Conservation (phyloP, 2,329 filamentous ascomycete species). For the Hypoxylon sp. region DNA sequence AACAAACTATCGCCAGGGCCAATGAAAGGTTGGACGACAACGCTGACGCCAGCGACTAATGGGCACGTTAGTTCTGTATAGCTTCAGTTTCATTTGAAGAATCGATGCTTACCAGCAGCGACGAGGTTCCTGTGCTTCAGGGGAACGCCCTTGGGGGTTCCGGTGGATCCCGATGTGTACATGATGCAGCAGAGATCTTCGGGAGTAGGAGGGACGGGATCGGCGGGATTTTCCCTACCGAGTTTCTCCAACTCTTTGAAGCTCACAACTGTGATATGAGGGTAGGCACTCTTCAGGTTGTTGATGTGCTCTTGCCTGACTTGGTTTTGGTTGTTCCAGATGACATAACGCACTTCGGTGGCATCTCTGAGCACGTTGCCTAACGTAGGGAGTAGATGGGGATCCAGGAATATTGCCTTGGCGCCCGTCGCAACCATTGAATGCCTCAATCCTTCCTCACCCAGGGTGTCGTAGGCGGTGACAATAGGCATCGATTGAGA, state of each 20-base stretch:
- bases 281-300: constrained; percentile 65
- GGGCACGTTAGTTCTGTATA: constrained; percentile 33
- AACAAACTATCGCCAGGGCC: constrained; percentile 83
- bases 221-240: constrained; percentile 74
- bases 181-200: constrained; percentile 83
- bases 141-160: constrained; percentile 85
- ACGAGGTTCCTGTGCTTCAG: constrained; percentile 82
- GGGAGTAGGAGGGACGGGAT: constrained; percentile 76
- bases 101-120: constrained; percentile 73
- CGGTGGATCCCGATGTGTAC: constrained; percentile 85
- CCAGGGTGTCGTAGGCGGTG: constrained; percentile 83
- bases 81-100: constrained; percentile 21
- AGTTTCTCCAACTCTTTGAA: constrained; percentile 67
- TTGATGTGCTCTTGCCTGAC: constrained; percentile 66
- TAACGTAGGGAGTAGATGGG: constrained; percentile 74
- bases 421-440: constrained; percentile 79
- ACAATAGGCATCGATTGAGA: constrained; percentile 87
- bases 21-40: constrained; percentile 82
- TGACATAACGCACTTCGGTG: constrained; percentile 64
- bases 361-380: constrained; percentile 68
- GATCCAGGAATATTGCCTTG: constrained; percentile 81
- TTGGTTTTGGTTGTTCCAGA: constrained; percentile 70
- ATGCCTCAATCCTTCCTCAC: constrained; percentile 79
- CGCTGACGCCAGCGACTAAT: constrained; percentile 80
- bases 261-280: constrained; percentile 63